These are phyloP conservation scores for Mycena indigotica DNA, from an alignment of 768 basidiomycete species.

Conservation along the genomic window DNA sequence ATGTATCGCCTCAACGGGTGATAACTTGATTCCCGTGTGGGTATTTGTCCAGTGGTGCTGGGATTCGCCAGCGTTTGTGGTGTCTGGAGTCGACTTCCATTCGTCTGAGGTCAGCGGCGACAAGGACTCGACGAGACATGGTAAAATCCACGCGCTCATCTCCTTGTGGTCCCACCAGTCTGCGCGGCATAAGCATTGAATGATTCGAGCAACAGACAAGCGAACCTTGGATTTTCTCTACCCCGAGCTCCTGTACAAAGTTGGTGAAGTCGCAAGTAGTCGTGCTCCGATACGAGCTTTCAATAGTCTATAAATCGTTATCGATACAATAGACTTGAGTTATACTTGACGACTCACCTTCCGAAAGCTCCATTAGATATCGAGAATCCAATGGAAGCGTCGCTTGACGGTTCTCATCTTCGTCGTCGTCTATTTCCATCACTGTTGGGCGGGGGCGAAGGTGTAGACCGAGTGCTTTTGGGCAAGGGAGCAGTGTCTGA, in stretches of 20 bases:
- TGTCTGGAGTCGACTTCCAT: slow-evolving; percentile 19
- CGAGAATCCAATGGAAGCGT: neutral
- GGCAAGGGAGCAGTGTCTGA: neutral
- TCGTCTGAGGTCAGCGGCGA: slow-evolving; percentile 21
- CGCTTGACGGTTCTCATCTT: neutral
- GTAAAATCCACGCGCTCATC: slow-evolving; percentile 24
- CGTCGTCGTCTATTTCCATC: neutral
- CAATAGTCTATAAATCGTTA: neutral
- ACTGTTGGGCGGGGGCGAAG: neutral
- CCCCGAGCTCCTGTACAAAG: neutral
- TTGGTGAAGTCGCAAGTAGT: neutral
- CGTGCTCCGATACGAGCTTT: neutral
- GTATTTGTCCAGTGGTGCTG: slow-evolving; percentile 27
- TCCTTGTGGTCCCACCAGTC: slow-evolving; percentile 26
- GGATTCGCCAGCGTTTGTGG: slow-evolving; percentile 23
- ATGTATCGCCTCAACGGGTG: slow-evolving; percentile 22
- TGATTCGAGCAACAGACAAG: neutral
- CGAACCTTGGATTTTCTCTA: neutral
- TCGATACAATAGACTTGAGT: no score
- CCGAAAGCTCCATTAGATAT: neutral
- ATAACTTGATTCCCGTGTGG: slow-evolving; percentile 19
- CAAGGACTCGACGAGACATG: slow-evolving; percentile 22
- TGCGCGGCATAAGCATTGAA: neutral
- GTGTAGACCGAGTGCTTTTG: neutral
- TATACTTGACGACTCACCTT: neutral